Evolutionary conservation across 192 early-diverging fungal species (phyloP), one percentile per base, ranked within the genome.

Genomic region (Umbelopsis sp.): DNA sequence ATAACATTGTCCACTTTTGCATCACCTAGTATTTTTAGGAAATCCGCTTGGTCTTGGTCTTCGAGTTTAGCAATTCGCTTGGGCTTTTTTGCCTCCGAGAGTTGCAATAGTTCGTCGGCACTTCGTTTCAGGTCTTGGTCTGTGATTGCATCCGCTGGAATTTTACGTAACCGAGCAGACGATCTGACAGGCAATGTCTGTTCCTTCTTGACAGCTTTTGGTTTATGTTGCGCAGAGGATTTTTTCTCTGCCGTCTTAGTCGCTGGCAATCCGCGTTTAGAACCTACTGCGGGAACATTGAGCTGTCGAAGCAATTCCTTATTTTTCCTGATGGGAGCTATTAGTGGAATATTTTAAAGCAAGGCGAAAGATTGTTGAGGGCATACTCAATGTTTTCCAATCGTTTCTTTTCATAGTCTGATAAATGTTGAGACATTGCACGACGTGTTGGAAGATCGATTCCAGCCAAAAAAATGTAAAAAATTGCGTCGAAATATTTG

Each of bases 351-450:
- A 45, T 14, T 34, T 22, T 36, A 21, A 14, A 45, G 3, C 25
- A 29, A 43, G 31, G 31, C 3, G n/a, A 34, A 32, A 32, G 12
- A n/a, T n/a, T n/a, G n/a, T n/a, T 59, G 29, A 20, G 12, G 10
- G 21, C 50, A 65, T 77, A 77, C 68, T 72, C 59, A 29, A 81
- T 81, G 34, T 81, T 81, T 45, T 66, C 44, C 45, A 70, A 36
- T 24, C 80, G 73, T 49, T 78, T 51, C 32, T 53, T 67, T 59
- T 81, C 80, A 70, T 81, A 81, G 17, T 74, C 80, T 24, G 76
- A 77, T 21, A 76, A 49, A 44, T 51, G 22, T 36, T 67, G 43
- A 9, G 43, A 25, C 66, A 67, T 67, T 43, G 47, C 38, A 6
- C 38, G 12, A 41, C 38, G 5, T 11, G 38, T 11, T 41, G 8